These are phyloP conservation scores for Didymella pinodella DNA, from an alignment of 2,329 filamentous ascomycete species.

Conservation along the genomic window DNA sequence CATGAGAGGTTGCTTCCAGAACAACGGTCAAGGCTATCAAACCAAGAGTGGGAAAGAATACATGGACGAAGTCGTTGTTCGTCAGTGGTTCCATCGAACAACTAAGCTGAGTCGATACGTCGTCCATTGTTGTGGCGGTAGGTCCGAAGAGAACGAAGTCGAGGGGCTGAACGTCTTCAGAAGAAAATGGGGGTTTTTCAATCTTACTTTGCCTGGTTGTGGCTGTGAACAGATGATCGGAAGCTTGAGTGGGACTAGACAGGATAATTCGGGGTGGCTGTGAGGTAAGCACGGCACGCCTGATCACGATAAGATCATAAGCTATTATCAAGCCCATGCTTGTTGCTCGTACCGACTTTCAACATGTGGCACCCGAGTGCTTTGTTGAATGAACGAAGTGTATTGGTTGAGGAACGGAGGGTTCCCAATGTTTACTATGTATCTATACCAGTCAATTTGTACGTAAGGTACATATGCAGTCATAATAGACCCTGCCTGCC, in stretches of 20 bases:
- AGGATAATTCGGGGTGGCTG: neutral
- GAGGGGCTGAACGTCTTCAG: no score
- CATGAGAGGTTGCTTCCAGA: neutral
- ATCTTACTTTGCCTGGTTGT: neutral
- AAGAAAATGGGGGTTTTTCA: neutral
- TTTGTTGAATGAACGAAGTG: no score
- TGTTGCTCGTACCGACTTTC: neutral
- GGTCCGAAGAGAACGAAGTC: neutral
- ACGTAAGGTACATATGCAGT: no score
- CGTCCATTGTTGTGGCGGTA: neutral
- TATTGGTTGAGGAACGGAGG: no score
- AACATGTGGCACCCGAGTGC: neutral
- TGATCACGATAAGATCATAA: neutral
- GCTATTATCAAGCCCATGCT: neutral
- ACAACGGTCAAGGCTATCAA: neutral
- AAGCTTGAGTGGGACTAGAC: neutral
- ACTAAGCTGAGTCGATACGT: neutral
- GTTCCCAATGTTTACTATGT: no score
- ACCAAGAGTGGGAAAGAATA: neutral
- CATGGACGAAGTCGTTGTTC: neutral
- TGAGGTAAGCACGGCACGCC: conserved; percentile 1
- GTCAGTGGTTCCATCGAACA: neutral
- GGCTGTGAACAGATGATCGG: conserved; percentile 1
- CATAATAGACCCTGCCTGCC: no score
- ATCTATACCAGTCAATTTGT: no score